Percentiles rank a stretch among this genome's conserved stretches.
These are phyloP conservation scores for Tetracentron sinense DNA, from an alignment of 164 flowering plant species.

Conservation along the genomic window DNA sequence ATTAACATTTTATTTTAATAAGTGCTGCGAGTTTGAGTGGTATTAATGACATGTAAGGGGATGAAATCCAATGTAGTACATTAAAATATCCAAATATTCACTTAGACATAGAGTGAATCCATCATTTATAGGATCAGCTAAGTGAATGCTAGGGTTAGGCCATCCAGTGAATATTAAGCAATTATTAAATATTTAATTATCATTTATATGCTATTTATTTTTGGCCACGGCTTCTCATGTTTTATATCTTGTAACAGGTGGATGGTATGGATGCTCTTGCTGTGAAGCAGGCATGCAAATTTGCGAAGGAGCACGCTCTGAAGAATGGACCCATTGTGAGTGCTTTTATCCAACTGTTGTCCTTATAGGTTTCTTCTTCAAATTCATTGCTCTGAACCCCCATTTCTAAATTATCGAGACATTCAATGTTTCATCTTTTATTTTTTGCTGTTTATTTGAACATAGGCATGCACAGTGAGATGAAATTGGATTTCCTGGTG, in stretches of 20 bases:
- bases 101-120: no score
- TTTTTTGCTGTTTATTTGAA: no score
- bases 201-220: not conserved
- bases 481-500: no score
- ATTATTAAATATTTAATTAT: not conserved
- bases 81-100: no score
- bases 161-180: no score
- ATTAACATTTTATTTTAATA: no score
- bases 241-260: constrained; percentile 50
- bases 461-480: no score
- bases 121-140: no score
- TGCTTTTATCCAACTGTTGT: constrained; percentile 3
- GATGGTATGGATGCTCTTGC: constrained; percentile 99
- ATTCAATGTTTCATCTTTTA: not conserved
- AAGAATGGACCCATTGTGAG: constrained; percentile 96
- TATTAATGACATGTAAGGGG: no score
- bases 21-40: no score
- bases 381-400: not conserved
- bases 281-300: constrained; percentile 93
- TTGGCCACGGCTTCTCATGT: not conserved
- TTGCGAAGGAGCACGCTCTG: constrained; percentile 89
- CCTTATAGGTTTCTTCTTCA: not conserved
- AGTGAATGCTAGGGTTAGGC: not conserved
- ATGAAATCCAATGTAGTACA: no score
- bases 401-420: no score